Evolutionary conservation across 2,329 filamentous ascomycete genomes (phyloP), one percentile per base, ranked within the genome.

Genomic region (Sordariomycetes sp.): DNA sequence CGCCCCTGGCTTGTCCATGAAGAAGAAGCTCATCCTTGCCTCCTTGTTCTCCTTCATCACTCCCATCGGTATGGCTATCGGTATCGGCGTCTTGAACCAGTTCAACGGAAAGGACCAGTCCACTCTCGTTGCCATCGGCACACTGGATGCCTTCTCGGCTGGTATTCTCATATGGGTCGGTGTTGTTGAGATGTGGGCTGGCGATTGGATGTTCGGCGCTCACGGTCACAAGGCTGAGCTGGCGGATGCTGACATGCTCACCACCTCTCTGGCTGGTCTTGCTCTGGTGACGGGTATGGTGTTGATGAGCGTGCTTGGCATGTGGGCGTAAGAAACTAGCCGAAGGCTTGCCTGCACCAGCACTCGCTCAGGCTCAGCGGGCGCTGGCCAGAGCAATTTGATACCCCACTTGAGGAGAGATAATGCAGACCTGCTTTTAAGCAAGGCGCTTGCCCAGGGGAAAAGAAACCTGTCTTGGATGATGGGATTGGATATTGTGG

Each of bases 101-200:
- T 87, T 86, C 58, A 87, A 88, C 46, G 82, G 81, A 4, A 86
- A 83, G 45, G 72, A 84, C 44, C 70, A 66, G 4, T 64, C 66
- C 2, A 87, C 82, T 0, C 64, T 86, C 26, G 56, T 87, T 28
- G 77, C 82, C 3, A 75, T 87, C 23, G 83, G 82, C 1, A 85
- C 81, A 0, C 63, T 88, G 2, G 78, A 88, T 52, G 79, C 82
- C 6, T 49, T 87, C 8, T 83, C 76, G 1, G 81, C 83, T 0
- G 83, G 83, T 19, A 84, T 90, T 29, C 63, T 88, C 21, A 61
- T 82, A n/a, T 88, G 83, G 81, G 82, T 87, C 3, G 80, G 81
- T 3, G 57, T 87, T 2, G 82, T 87, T 0, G 82, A 87, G 59
- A 86, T 88, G 81, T 79, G 79, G 74, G 79, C 79, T 3, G 63